Evolutionary conservation across 768 basidiomycete species (phyloP).

Genomic region (Tephrocybe sp.): DNA sequence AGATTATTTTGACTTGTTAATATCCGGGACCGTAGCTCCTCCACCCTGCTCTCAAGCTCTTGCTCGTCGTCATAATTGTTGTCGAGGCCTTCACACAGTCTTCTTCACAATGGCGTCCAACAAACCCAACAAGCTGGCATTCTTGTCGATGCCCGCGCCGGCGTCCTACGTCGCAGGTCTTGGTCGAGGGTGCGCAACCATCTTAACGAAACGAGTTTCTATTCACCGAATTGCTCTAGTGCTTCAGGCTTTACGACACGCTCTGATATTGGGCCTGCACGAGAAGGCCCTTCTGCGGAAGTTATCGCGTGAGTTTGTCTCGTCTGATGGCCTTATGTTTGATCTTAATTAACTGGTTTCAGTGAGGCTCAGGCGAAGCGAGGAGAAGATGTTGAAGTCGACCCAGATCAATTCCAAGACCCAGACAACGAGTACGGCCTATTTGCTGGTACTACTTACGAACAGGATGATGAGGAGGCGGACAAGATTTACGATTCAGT

Average conservation of each 20-base stretch:
- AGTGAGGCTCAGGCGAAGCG: conserved; percentile 85
- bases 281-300: conserved; percentile 93
- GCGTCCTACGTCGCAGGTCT: conserved; percentile 98
- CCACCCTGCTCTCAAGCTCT: no score
- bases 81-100: background rate
- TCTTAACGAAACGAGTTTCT: background rate
- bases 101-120: conserved; percentile 14
- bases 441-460: conserved; percentile 94
- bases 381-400: conserved; percentile 85
- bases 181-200: conserved; percentile 77
- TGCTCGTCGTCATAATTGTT: no score
- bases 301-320: conserved; percentile 69
- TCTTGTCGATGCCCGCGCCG: conserved; percentile 89
- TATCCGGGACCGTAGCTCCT: no score
- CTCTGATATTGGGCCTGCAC: conserved; percentile 97
- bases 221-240: conserved; percentile 36
- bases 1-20: no score
- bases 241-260: conserved; percentile 97
- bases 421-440: conserved; percentile 97
- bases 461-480: conserved; percentile 97
- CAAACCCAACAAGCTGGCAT: conserved; percentile 80
- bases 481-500: conserved; percentile 94
- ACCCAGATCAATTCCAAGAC: conserved; percentile 92
- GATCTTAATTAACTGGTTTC: background rate
- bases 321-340: background rate